Conservation (phyloP, 495 filamentous ascomycete species). For the Immersiella caudata region DNA sequence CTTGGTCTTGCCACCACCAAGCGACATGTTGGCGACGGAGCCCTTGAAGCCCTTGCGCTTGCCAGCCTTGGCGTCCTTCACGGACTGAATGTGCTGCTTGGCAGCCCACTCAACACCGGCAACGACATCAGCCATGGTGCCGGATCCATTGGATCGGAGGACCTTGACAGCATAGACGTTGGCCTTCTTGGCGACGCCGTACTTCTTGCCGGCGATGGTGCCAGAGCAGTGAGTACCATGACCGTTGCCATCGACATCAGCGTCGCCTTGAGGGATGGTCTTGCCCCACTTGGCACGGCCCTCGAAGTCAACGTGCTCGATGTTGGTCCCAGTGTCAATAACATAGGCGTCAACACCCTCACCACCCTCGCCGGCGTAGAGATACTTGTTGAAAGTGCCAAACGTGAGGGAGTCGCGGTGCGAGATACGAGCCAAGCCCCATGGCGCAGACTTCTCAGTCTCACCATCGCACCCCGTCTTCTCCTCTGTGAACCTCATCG, state of each 20-base stretch:
- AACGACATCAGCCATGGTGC: slow-evolving; percentile 97
- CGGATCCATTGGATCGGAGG: slow-evolving; percentile 93
- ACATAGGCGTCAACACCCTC: slow-evolving; percentile 99
- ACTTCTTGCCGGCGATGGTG: slow-evolving; percentile 96
- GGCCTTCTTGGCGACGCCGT: slow-evolving; percentile 99
- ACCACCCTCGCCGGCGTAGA: slow-evolving; percentile 86
- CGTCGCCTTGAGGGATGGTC: slow-evolving; percentile 85
- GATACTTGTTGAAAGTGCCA: slow-evolving; percentile 96
- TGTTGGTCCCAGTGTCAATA: slow-evolving; percentile 96
- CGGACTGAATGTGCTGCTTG: slow-evolving; percentile 71
- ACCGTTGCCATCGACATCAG: slow-evolving; percentile 92
- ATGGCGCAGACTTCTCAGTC: slow-evolving; percentile 89
- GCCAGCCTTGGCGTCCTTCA: slow-evolving; percentile 74
- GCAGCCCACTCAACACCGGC: slow-evolving; percentile 98
- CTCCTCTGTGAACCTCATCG: slow-evolving; percentile 54
- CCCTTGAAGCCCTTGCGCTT: slow-evolving; percentile 97
- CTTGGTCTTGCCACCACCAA: slow-evolving; percentile 92
- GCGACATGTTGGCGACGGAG: slow-evolving; percentile 97
- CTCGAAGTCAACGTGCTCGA: slow-evolving; percentile 93
- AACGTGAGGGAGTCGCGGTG: slow-evolving; percentile 86
- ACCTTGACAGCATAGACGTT: slow-evolving; percentile 97
- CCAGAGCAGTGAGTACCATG: slow-evolving; percentile 99
- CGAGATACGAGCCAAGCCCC: slow-evolving; percentile 97
- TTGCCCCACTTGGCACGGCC: slow-evolving; percentile 95
- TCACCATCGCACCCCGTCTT: slow-evolving; percentile 44